These are phyloP conservation scores for Agarophyton chilense DNA, from an alignment of 23 red algal species.

Conservation along the genomic window DNA sequence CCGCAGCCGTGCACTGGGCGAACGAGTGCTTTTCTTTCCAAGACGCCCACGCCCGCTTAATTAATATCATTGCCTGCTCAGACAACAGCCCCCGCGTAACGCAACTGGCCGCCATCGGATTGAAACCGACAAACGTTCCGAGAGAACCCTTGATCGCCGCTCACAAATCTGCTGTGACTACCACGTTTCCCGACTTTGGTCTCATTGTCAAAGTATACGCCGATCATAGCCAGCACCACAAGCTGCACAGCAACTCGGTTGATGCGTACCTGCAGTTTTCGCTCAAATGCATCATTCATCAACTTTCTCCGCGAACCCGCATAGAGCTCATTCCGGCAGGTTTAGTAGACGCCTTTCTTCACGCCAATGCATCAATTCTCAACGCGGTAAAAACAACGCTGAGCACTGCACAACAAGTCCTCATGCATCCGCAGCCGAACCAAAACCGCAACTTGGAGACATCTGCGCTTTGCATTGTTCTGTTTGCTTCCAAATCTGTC, in stretches of 20 bases:
- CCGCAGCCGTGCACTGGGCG: conserved; percentile 71
- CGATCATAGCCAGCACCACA: neutral
- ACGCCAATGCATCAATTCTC: neutral
- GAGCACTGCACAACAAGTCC: neutral
- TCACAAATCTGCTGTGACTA: too few species aligned
- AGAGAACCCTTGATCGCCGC: neutral
- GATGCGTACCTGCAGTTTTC: conserved; percentile 5
- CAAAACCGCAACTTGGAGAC: neutral
- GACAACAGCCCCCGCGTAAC: conserved; percentile 24
- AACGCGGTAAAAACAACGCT: neutral
- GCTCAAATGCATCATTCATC: neutral
- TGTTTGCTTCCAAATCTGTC: neutral
- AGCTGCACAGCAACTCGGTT: neutral
- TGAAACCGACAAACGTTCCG: neutral
- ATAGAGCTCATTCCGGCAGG: neutral
- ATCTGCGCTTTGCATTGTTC: neutral
- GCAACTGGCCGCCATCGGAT: neutral
- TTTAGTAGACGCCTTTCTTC: neutral
- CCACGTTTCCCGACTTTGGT: neutral
- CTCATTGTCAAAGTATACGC: neutral
- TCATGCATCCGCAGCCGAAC: neutral
- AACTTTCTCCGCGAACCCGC: neutral
- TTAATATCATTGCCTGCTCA: conserved; percentile 49
- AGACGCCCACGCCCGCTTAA: conserved; percentile 41
- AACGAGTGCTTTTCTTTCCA: conserved; percentile 65